Base-by-base conservation (phyloP, 768 basidiomycete species). In the Boletellus ananas region DNA sequence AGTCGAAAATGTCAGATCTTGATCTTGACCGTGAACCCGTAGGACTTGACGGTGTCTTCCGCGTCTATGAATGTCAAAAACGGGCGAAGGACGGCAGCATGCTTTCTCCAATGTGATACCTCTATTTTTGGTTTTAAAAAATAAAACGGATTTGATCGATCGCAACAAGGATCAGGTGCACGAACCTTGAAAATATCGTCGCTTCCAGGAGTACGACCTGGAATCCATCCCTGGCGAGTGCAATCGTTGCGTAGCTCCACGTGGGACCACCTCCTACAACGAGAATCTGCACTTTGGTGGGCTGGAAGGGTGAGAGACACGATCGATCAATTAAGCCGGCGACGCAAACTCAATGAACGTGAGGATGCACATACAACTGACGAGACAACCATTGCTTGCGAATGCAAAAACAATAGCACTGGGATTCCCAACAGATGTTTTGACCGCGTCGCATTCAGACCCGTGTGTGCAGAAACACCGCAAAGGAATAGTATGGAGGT, bases 41-140 rank as follows among this genome's bases (percentile, higher is more conserved):
- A 40, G 23, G 38, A 45, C n/a, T 29, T 41, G 13, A 58, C 38
- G 3, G 11, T 12, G 3, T 52, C 50, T 11, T 58, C 54, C 7
- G 55, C 55, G 0, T 18, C 56, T 1, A 56, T 39, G 5, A 58
- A 56, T 17, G 17, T 42, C 37, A 52, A 37, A 33, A 57, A 58
- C 17, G 45, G 45, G 2, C 42, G 47, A 1, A 38, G 4, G 55
- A 56, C 6, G 54, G 31, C 5, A 58, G 34, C 11, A 56, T 8
- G 13, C 47, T 57, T 40, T 58, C 57, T 23, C 57, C 54, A 3
- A 58, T 52, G 47, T 57, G 57, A 33, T 57, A 58, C 21, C 57
- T 52, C 3, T 23, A 6, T 23, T 23, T 23, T 23, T 23, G 23
- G 23, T 23, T 23, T 23, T 23, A 6, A 23, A n/a, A 3, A 23